Evolutionary conservation across 2,329 filamentous ascomycete genomes (phyloP).

Genomic region (Pyrenophora seminiperda): DNA sequence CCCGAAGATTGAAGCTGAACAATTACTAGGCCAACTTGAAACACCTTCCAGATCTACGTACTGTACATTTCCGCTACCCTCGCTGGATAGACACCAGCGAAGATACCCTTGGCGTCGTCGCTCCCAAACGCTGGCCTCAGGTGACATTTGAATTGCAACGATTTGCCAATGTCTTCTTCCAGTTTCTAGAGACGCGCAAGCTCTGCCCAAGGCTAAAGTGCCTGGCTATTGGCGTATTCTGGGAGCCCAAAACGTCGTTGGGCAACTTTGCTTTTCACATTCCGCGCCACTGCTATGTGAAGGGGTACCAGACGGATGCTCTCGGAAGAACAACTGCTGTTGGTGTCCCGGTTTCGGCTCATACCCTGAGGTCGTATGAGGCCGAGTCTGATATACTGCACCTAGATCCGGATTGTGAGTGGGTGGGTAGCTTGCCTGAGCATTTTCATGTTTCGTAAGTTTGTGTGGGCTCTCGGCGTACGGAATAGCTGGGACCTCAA

Average conservation of each 20-base stretch:
- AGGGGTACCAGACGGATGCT: constrained; percentile 4
- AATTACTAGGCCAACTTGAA: background rate
- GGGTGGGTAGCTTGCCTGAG: background rate
- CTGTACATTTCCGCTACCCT: background rate
- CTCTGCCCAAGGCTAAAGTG: background rate
- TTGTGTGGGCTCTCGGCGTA: no score
- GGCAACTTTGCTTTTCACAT: background rate
- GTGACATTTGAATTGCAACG: constrained; percentile 1
- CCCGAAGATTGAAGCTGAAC: no score
- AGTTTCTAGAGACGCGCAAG: background rate
- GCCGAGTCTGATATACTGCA: constrained; percentile 4
- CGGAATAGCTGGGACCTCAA: no score
- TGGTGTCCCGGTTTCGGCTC: background rate
- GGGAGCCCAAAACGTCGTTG: background rate
- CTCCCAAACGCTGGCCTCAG: background rate
- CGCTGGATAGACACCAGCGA: background rate
- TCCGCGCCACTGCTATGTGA: constrained; percentile 12
- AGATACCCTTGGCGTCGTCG: background rate
- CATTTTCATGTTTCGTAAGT: background rate
- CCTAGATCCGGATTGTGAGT: constrained; percentile 2
- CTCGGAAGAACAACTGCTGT: background rate
- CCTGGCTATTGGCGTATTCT: background rate
- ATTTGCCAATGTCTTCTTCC: constrained; percentile 1
- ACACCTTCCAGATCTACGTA: background rate
- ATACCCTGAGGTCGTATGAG: constrained; percentile 3